These are phyloP conservation scores for Dentipellis fragilis DNA, from an alignment of 768 basidiomycete species.

Conservation along the genomic window DNA sequence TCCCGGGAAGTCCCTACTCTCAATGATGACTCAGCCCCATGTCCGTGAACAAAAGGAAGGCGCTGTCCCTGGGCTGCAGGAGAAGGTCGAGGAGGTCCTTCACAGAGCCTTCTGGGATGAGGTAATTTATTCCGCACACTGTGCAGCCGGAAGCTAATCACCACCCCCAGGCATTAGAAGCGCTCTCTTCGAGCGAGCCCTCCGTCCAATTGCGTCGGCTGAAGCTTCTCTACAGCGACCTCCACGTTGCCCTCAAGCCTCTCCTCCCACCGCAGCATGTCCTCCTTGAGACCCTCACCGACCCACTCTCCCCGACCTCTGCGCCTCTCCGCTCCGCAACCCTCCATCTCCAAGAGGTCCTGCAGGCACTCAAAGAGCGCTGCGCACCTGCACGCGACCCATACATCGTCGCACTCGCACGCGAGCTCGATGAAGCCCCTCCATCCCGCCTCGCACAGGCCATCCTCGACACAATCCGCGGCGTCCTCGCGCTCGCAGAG, in stretches of 20 bases:
- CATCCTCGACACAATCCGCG: conserved; percentile 36
- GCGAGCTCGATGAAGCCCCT: conserved; percentile 24
- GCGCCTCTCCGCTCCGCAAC: conserved; percentile 52
- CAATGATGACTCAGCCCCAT: conserved; percentile 37
- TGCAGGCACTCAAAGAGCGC: conserved; percentile 42
- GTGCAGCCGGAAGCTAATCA: conserved; percentile 1
- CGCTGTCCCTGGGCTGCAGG: conserved; percentile 28
- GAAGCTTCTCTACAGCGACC: conserved; percentile 43
- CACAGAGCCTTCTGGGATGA: conserved; percentile 70
- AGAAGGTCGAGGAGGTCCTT: conserved; percentile 35
- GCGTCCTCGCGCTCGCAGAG: conserved; percentile 42
- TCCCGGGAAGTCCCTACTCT: conserved; percentile 61
- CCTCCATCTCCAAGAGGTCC: conserved; percentile 43
- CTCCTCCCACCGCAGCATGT: conserved; percentile 50
- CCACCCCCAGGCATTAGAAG: conserved; percentile 36
- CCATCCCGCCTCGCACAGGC: conserved; percentile 19
- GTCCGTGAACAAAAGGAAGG: conserved; percentile 9
- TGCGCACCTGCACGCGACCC: conserved; percentile 61
- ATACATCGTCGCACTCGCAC: conserved; percentile 36
- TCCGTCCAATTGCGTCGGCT: conserved; percentile 51
- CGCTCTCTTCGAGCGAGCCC: conserved; percentile 49
- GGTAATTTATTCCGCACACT: conserved; percentile 26
- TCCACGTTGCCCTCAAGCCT: conserved; percentile 37
- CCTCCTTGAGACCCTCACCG: conserved; percentile 40
- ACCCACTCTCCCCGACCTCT: conserved; percentile 57